A percentile compares a stretch with the other conserved stretches of the same genome.
phyloP scores from a whole-genome alignment of 2,329 filamentous ascomycete genomes.

The Beauveria caledonica region DNA sequence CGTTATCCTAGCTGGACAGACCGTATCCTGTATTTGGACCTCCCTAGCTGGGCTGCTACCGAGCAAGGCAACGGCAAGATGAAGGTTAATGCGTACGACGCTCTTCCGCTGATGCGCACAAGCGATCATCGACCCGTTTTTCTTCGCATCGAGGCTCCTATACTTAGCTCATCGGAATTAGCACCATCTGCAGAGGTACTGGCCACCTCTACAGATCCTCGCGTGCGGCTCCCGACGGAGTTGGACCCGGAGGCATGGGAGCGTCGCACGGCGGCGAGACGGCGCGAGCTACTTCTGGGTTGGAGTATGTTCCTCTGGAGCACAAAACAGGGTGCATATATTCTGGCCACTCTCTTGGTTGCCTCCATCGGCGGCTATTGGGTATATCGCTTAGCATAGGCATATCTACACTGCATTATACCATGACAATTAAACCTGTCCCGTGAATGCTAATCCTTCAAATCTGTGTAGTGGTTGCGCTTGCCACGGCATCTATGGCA shows the following conservation, averaged over 20 bases:
- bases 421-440: background rate
- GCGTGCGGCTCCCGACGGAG: conserved; percentile 39
- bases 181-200: conserved; percentile 22
- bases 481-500: background rate
- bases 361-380: conserved; percentile 39
- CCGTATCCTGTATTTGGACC: conserved; percentile 69
- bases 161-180: conserved; percentile 37
- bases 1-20: conserved; percentile 94
- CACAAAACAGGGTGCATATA: conserved; percentile 40
- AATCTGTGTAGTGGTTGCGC: background rate
- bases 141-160: conserved; percentile 58
- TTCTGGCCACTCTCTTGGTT: conserved; percentile 35
- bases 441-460: background rate
- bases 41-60: conserved; percentile 41
- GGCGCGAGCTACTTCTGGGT: conserved; percentile 40
- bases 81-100: conserved; percentile 58
- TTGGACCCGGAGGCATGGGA: conserved; percentile 49
- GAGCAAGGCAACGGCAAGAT: conserved; percentile 25
- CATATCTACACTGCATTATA: background rate
- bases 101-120: conserved; percentile 69
- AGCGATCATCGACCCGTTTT: conserved; percentile 86
- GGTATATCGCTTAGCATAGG: conserved; percentile 20
- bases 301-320: conserved; percentile 49
- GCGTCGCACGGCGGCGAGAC: conserved; percentile 37
- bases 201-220: conserved; percentile 30